Base-by-base conservation (phyloP, 176 grass and related monocot genomes). In the Oryza rufipogon region DNA sequence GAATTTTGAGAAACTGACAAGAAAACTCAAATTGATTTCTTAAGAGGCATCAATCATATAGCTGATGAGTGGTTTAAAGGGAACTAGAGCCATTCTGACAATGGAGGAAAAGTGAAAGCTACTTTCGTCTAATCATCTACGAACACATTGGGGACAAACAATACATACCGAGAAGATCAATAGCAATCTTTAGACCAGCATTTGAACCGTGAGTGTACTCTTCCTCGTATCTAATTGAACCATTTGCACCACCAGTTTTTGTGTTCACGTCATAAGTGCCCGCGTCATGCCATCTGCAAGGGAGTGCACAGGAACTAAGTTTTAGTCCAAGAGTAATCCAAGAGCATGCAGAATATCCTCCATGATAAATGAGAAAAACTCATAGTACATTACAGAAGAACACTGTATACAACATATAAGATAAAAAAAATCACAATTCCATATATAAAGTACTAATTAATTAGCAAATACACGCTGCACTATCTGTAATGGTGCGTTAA, bases 231-330 rank as follows among this genome's bases (percentile, higher is more conserved):
- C 93, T 98, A 87, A 98, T 96, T 1, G 96, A 98, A 79, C 96
- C 96, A 94, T 98, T 98, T 36, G 96, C 91, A 0, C 96, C 96
- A 64, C 96, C 96, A 28, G 91, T 96, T 76, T 93, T 96, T 42
- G 96, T 91, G 36, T 79, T 89, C 23, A 89, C 93, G 58, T 98
- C 96, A 23, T 89, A 98, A 12, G 96, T 98, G 48, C 96, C 96
- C 87, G 96, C 96, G 89, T 98, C 96, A 84, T 98, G 96, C 96
- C 96, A 98, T 89, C 96, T 98, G 83, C 81, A 84, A 86, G 15
- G 68, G 11, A 83, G 66, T 88, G 68, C 8, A 80, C 12, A 64
- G 1, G 17, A 34, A 75, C 11, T 54, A 48, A 82, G 25, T 56
- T 30, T 66, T 68, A 33, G 5, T 80, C 11, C 44, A 68, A 17